Percentiles rank a stretch among this genome's conserved stretches.
phyloP scores from a whole-genome alignment of 192 early-diverging fungal genomes.

The Lunasporangiospora selenospora region DNA sequence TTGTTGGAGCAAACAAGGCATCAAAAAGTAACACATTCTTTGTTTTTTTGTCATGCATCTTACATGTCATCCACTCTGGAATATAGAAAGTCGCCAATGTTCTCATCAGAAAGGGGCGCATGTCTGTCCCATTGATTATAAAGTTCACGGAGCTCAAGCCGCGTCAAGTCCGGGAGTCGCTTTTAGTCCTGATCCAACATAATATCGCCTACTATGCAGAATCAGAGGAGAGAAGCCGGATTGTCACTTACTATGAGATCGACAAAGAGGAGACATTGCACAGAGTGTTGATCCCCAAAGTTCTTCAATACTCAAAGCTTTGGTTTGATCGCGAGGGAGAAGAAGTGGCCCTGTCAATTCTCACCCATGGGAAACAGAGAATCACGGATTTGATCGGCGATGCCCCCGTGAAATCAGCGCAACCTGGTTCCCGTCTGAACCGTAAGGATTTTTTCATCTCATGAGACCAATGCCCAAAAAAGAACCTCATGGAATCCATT shows the following conservation, averaged over 20 bases:
- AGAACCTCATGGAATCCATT: no score
- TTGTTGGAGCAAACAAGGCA: not conserved
- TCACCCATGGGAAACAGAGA: conserved; percentile 53
- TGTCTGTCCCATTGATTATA: conserved; percentile 60
- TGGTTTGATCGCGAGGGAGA: conserved; percentile 64
- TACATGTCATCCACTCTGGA: conserved; percentile 1
- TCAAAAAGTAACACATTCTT: not conserved
- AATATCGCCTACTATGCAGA: conserved; percentile 76
- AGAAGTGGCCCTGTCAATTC: conserved; percentile 28
- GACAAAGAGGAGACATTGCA: conserved; percentile 63
- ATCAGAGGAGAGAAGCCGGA: conserved; percentile 60
- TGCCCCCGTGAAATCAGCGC: no score
- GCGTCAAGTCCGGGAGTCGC: conserved; percentile 69
- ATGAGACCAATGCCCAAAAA: no score
- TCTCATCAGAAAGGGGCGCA: conserved; percentile 71
- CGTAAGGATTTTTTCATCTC: no score
- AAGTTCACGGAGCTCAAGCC: conserved; percentile 55
- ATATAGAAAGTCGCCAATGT: conserved; percentile 65
- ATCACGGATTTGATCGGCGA: conserved; percentile 47
- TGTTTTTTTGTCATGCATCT: conserved; percentile 2
- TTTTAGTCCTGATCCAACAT: conserved; percentile 91
- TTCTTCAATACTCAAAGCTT: conserved; percentile 60
- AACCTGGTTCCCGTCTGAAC: no score
- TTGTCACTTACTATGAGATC: conserved; percentile 73
- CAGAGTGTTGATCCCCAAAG: conserved; percentile 60